These are phyloP conservation scores for Chloranthus sessilifolius DNA, from an alignment of 164 flowering plant genomes.

Conservation along the genomic window DNA sequence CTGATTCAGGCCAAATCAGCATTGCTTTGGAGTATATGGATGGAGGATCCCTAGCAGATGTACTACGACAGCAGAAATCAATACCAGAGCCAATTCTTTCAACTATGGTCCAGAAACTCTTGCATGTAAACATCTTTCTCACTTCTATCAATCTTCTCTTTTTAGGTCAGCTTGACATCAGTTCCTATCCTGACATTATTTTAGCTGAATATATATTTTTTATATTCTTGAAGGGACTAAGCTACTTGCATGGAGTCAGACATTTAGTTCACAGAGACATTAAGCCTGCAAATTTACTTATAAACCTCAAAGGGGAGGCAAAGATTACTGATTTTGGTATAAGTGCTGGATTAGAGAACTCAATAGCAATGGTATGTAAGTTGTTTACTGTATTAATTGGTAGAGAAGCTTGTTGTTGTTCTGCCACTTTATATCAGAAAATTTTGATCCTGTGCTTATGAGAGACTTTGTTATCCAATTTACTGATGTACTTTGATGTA, in stretches of 20 bases:
- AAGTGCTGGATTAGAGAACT: slow-evolving; percentile 96
- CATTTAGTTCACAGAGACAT: slow-evolving; percentile 98
- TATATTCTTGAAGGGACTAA: slow-evolving; percentile 54
- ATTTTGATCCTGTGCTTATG: too few species aligned
- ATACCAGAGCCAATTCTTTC: slow-evolving; percentile 92
- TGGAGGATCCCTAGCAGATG: slow-evolving; percentile 96
- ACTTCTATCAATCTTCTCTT: not conserved
- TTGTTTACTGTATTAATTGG: not conserved
- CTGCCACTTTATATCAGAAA: not conserved
- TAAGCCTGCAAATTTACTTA: slow-evolving; percentile 97
- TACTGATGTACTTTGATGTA: not conserved
- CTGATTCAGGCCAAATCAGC: slow-evolving; percentile 98
- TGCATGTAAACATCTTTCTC: slow-evolving; percentile 43
- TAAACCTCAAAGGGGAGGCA: slow-evolving; percentile 95
- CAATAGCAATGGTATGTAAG: slow-evolving; percentile 85
- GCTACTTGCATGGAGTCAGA: slow-evolving; percentile 91
- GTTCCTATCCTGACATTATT: not conserved
- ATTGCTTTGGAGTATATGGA: slow-evolving; percentile 98
- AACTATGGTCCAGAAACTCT: slow-evolving; percentile 70
- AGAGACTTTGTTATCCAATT: slow-evolving; percentile 2
- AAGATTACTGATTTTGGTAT: slow-evolving; percentile 99
- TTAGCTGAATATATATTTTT: not conserved
- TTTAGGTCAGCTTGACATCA: slow-evolving; percentile 1
- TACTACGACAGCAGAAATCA: slow-evolving; percentile 45
- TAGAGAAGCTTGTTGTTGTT: not conserved